Evolutionary conservation across 805 yeast genomes (phyloP).

Genomic region (Priceomyces haplophilus): DNA sequence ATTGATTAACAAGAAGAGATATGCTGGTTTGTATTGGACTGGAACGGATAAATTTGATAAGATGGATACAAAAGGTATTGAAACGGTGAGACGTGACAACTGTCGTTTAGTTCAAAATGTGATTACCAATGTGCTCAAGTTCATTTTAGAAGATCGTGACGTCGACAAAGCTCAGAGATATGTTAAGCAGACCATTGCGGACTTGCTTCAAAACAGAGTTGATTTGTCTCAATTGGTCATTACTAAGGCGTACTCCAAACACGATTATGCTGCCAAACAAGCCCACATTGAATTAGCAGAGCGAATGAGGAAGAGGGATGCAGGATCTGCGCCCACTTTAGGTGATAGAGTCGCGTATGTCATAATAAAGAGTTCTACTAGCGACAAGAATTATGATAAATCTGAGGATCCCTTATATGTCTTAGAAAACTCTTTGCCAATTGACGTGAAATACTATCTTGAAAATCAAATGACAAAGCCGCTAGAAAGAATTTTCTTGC

Average conservation of each 20-base stretch:
- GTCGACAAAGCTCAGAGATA: conserved; percentile 79
- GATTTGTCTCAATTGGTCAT: conserved; percentile 93
- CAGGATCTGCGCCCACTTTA: conserved; percentile 93
- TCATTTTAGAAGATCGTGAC: conserved; percentile 82
- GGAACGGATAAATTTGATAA: conserved; percentile 87
- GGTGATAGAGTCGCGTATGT: conserved; percentile 99
- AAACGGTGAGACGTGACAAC: conserved; percentile 96
- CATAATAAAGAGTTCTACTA: conserved; percentile 64
- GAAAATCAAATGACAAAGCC: conserved; percentile 94
- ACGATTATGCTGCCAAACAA: conserved; percentile 93
- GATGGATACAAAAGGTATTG: conserved; percentile 98
- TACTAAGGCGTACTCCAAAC: conserved; percentile 83
- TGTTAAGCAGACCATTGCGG: conserved; percentile 86
- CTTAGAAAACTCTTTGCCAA: conserved; percentile 85
- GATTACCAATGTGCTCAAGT: conserved; percentile 83
- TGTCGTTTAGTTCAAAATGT: conserved; percentile 94
- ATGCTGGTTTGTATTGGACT: conserved; percentile 98
- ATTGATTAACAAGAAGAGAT: conserved; percentile 91
- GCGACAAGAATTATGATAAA: conserved; percentile 87
- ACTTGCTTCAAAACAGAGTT: conserved; percentile 82
- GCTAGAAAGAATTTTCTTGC: conserved; percentile 87
- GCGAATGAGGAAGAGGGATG: conserved; percentile 92
- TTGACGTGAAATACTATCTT: conserved; percentile 90
- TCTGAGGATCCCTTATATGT: conserved; percentile 96
- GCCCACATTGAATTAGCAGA: conserved; percentile 97